Conservation (phyloP, 148 eudicot species). For the Hydrangea macrophylla region DNA sequence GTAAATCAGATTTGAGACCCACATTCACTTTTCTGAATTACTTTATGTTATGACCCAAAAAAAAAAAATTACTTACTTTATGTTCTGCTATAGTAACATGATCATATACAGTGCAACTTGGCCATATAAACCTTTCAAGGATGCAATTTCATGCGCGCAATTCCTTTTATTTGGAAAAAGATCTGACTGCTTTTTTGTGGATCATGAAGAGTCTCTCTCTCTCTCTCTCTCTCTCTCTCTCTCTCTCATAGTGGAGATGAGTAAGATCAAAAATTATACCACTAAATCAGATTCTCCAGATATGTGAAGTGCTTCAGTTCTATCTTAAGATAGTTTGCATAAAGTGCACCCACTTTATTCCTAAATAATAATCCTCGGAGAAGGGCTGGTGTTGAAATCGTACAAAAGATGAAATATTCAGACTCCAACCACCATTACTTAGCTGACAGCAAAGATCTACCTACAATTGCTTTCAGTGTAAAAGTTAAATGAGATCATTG, state of each 20-base stretch:
- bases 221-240: background rate
- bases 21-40: too few species aligned
- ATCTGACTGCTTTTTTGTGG: background rate
- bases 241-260: background rate
- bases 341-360: background rate
- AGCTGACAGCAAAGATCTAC: background rate
- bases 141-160: too few species aligned
- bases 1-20: too few species aligned
- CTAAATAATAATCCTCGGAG: background rate
- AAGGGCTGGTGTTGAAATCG: background rate
- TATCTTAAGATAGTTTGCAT: background rate
- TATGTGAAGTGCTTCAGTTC: background rate
- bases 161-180: too few species aligned
- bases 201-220: too few species aligned
- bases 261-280: background rate
- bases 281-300: background rate
- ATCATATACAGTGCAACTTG: too few species aligned
- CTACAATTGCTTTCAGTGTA: background rate
- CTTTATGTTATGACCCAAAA: too few species aligned
- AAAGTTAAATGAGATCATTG: background rate
- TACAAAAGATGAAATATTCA: background rate
- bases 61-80: too few species aligned
- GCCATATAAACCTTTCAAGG: too few species aligned
- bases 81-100: too few species aligned
- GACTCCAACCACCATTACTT: background rate